Evolutionary conservation across 2,329 filamentous ascomycete species (phyloP), one percentile per base, ranked within the genome.

Genomic region (Arthrobotrys pseudoclavata): DNA sequence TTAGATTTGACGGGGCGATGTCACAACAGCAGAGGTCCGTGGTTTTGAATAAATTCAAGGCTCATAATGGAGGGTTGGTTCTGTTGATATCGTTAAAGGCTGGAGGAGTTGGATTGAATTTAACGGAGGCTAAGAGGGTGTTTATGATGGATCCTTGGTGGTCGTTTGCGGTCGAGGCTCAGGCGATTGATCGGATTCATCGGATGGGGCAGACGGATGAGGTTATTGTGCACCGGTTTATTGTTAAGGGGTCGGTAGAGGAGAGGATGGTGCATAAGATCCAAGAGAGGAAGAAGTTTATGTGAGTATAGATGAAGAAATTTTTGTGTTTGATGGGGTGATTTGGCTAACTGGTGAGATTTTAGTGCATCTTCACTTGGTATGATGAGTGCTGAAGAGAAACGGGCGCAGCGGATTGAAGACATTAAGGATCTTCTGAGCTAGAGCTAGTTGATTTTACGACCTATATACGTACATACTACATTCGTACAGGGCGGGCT

Each of bases 121-220:
- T 99, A 78, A 98, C 95, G 0, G 91, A 90, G 80, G 96, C 96
- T 4, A 93, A 91, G 79, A 87, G 92, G 67, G 96, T 99, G 4
- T 99, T 91, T 85, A 96, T 99, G 92, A 98, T 99, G 96, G 96
- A 99, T 84, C 96, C 96, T 0, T 99, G 96, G 96, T 99, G 96
- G 96, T 96, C 92, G 82, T 99, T 95, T 84, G 94, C 96, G 0
- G 91, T 98, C 12, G 96, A 99, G 84, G 93, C 94, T 4, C 96
- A 99, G 84, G 96, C 96, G 7, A 98, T 99, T 82, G 96, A 99
- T 85, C 92, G 96, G 0, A 94, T 99, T 37, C 96, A 99, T 85
- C 90, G 96, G 7, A 97, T 99, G 92, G 96, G 96, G 0, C 96
- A 99, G 84, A 90, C 92, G 61, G 88, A 90, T 15, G 92, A 95